Percentiles rank a stretch among this genome's conserved stretches.
phyloP scores from a whole-genome alignment of 805 yeast species.

The Cyberlindnera xishuangbannaensis region DNA sequence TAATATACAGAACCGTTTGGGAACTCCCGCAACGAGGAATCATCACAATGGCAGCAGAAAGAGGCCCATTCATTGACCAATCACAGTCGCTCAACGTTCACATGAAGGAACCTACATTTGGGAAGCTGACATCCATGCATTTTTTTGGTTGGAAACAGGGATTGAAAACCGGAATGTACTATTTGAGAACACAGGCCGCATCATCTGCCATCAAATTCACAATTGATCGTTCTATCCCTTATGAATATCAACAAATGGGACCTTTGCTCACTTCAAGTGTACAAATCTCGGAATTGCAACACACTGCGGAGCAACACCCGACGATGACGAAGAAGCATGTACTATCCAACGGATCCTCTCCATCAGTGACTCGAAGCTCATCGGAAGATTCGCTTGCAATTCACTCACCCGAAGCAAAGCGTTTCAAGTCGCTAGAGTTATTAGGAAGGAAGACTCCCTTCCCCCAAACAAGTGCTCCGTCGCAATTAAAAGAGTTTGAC shows the following conservation, averaged over 20 bases:
- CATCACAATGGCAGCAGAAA: slow-evolving; percentile 80
- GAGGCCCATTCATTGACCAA: slow-evolving; percentile 83
- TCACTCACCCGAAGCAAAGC: neutral
- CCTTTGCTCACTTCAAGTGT: too few relatives aligned
- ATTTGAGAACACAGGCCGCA: slow-evolving; percentile 94
- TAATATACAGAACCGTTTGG: slow-evolving; percentile 93
- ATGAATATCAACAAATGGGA: too few relatives aligned
- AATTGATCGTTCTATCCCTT: slow-evolving; percentile 27
- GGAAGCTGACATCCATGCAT: slow-evolving; percentile 93
- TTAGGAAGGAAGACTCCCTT: too few relatives aligned
- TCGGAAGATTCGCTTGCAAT: neutral
- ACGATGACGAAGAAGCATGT: too few relatives aligned
- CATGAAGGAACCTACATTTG: slow-evolving; percentile 84
- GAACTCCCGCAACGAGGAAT: slow-evolving; percentile 83
- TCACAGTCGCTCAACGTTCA: slow-evolving; percentile 89
- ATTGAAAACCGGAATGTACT: slow-evolving; percentile 94
- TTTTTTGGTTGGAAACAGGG: slow-evolving; percentile 98
- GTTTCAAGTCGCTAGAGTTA: neutral
- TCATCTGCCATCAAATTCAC: slow-evolving; percentile 93
- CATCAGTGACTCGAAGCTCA: neutral
- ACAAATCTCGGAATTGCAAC: too few relatives aligned
- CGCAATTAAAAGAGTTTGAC: too few relatives aligned
- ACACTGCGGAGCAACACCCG: too few relatives aligned
- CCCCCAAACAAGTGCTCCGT: too few relatives aligned
- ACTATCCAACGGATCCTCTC: too few relatives aligned